Evolutionary conservation across 305 asterid genomes (phyloP).

Genomic region (Fraxinus floribunda): DNA sequence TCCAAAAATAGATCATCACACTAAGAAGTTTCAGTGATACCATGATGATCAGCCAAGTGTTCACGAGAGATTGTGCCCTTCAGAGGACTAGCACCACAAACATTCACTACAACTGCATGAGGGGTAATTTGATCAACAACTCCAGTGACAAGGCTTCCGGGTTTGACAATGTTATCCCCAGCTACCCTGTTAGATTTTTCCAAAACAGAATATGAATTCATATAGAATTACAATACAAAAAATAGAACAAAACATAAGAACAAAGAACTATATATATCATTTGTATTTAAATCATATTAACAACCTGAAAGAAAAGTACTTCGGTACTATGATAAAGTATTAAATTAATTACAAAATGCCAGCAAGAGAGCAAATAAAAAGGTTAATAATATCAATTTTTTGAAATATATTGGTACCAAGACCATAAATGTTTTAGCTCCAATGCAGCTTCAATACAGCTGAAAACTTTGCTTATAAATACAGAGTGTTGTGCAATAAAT

Average conservation of each 20-base stretch:
- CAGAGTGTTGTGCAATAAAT: not conserved
- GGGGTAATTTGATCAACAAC: conserved; percentile 69
- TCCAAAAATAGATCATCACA: conserved; percentile 12
- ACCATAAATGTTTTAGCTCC: not conserved
- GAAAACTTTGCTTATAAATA: not conserved
- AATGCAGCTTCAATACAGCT: not conserved
- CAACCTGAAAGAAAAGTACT: not conserved
- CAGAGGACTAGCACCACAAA: conserved; percentile 49
- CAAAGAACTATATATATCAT: not conserved
- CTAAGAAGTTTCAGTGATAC: conserved; percentile 33
- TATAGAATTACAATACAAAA: not conserved
- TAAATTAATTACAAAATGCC: not conserved
- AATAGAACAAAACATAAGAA: not conserved
- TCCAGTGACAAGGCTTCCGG: conserved; percentile 84
- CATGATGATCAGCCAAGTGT: conserved; percentile 88
- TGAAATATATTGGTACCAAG: conserved; percentile 4
- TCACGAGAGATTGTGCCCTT: conserved; percentile 77
- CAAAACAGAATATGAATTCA: conserved; percentile 17
- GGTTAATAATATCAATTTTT: not conserved
- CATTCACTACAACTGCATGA: conserved; percentile 48
- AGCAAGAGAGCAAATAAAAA: not conserved
- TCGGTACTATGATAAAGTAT: not conserved
- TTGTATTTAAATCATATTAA: not conserved
- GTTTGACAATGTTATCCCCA: conserved; percentile 50
- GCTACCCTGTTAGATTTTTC: conserved; percentile 42